Percentiles rank a stretch among this genome's conserved stretches.
These are phyloP conservation scores for Globisporangium heterothallicum DNA, from an alignment of 352 stramenopile genomes.

Conservation along the genomic window DNA sequence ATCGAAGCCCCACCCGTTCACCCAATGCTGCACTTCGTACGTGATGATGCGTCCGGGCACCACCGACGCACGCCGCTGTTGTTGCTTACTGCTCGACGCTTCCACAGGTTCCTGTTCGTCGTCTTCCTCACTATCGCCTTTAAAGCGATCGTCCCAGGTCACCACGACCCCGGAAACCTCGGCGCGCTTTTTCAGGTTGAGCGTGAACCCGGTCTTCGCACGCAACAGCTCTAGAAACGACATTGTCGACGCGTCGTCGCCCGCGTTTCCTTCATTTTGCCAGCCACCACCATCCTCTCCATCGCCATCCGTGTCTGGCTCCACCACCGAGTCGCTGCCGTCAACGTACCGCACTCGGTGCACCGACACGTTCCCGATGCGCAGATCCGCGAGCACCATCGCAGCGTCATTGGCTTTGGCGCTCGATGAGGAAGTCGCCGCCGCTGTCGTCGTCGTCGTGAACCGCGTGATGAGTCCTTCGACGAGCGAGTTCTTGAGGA, in stretches of 20 bases:
- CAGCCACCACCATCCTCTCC: neutral
- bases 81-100: neutral
- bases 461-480: conserved; percentile 12
- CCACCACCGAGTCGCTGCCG: neutral
- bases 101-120: neutral
- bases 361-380: conserved; percentile 50
- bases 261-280: neutral
- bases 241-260: too few species aligned
- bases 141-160: conserved; percentile 60
- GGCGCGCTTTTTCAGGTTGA: neutral
- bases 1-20: conserved; percentile 56
- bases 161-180: conserved; percentile 50
- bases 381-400: conserved; percentile 28
- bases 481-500: neutral
- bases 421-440: neutral
- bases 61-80: neutral
- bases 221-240: conserved; percentile 11
- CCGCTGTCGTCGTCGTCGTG: conserved; percentile 12
- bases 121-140: conserved; percentile 15
- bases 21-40: conserved; percentile 74
- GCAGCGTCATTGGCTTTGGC: neutral
- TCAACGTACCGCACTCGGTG: conserved; percentile 53
- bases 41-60: conserved; percentile 8
- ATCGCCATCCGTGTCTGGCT: conserved; percentile 1
- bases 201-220: neutral